Conservation (phyloP, 2,329 filamentous ascomycete genomes). For the Colletotrichum tanaceti region DNA sequence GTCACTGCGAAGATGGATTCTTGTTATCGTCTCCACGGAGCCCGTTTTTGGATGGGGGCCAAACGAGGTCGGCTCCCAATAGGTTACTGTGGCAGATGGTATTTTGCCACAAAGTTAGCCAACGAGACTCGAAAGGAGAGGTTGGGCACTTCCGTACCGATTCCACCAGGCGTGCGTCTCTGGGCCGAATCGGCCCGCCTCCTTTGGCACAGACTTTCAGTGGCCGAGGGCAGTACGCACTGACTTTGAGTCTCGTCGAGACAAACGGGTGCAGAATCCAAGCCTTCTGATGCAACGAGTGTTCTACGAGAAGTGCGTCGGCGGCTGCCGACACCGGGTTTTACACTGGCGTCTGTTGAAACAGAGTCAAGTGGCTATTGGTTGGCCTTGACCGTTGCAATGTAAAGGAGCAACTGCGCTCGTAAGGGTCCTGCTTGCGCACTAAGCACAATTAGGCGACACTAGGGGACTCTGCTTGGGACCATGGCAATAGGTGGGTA, state of each 20-base stretch:
- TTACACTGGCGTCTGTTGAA: conserved; percentile 22
- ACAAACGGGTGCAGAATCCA: not conserved
- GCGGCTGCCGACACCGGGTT: conserved; percentile 5
- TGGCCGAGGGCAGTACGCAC: not conserved
- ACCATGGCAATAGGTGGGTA: conserved; percentile 15
- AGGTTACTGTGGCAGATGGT: conserved; percentile 21
- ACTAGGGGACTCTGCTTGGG: conserved; percentile 32
- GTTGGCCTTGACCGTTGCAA: conserved; percentile 29
- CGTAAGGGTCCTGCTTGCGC: conserved; percentile 34
- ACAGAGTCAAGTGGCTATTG: conserved; percentile 26
- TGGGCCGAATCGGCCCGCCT: conserved; percentile 14
- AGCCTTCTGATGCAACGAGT: conserved; percentile 1
- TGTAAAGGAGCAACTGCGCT: conserved; percentile 19
- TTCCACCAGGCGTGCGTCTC: not conserved
- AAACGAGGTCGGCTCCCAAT: conserved; percentile 25
- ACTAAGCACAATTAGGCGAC: conserved; percentile 36
- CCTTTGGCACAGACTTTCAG: not conserved
- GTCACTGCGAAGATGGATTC: conserved; percentile 30
- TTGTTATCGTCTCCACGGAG: conserved; percentile 10
- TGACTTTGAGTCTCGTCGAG: conserved; percentile 15
- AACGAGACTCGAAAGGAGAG: not conserved
- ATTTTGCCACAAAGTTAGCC: conserved; percentile 8
- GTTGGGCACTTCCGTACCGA: not conserved
- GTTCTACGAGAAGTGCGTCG: conserved; percentile 13
- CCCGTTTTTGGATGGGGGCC: conserved; percentile 33